These are phyloP conservation scores for Dactylella cylindrospora DNA, from an alignment of 2,329 filamentous ascomycete species.

Conservation along the genomic window DNA sequence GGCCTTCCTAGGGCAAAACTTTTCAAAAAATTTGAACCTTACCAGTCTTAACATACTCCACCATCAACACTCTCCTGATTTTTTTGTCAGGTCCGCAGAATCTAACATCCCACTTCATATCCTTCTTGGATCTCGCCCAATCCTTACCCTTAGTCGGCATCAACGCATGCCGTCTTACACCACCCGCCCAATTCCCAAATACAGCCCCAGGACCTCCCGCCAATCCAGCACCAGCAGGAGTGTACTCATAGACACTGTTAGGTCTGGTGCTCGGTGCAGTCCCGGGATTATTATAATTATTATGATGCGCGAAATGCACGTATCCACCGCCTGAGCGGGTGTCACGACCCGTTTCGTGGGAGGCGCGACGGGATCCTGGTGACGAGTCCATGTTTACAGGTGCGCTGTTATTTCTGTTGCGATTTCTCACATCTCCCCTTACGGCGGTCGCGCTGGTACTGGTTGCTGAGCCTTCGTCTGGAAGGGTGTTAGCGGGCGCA, in stretches of 20 bases:
- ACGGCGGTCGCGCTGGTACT: too few species aligned
- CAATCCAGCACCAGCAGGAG: not conserved
- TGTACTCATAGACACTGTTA: constrained; percentile 34
- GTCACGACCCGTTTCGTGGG: constrained; percentile 25
- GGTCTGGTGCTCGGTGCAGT: constrained; percentile 27
- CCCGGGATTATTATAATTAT: constrained; percentile 3
- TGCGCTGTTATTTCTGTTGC: too few species aligned
- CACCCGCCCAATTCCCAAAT: constrained; percentile 1
- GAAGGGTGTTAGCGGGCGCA: too few species aligned
- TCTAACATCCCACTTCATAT: constrained; percentile 37
- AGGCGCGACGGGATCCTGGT: too few species aligned
- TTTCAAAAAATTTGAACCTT: constrained; percentile 47
- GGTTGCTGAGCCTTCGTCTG: too few species aligned
- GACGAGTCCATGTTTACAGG: too few species aligned
- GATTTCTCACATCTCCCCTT: too few species aligned
- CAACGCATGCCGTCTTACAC: constrained; percentile 27
- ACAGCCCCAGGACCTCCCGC: not conserved
- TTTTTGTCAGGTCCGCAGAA: constrained; percentile 34
- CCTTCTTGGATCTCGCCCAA: constrained; percentile 40
- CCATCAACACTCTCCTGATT: constrained; percentile 55
- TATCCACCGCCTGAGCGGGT: constrained; percentile 20
- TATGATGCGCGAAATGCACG: constrained; percentile 34
- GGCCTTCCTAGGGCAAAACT: too few species aligned
- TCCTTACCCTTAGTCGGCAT: constrained; percentile 43
- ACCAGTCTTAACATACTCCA: constrained; percentile 56